A percentile compares a stretch with the other conserved stretches of the same genome.
Conservation (phyloP, 768 basidiomycete genomes). For the Gyrodon lividus region DNA sequence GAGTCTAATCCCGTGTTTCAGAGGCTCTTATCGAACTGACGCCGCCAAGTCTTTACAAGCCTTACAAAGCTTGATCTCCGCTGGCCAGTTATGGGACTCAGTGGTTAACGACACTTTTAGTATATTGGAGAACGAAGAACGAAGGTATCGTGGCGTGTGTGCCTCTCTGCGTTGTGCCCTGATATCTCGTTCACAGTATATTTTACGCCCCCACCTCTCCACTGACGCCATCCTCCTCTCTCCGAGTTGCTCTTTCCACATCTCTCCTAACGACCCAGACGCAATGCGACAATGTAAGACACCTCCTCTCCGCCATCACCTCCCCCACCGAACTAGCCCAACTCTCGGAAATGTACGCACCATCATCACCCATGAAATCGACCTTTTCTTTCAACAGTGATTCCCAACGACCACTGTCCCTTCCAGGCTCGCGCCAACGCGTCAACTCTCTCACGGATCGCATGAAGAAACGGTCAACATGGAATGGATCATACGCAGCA, state of each 20-base stretch:
- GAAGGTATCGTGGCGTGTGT: constrained; percentile 43
- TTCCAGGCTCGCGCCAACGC: constrained; percentile 31
- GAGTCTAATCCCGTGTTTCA: constrained; percentile 26
- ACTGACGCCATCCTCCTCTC: constrained; percentile 26
- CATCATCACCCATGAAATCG: constrained; percentile 54
- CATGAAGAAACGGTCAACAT: constrained; percentile 62
- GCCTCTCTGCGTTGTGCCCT: not conserved
- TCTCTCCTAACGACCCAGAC: constrained; percentile 73
- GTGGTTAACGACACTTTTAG: constrained; percentile 67
- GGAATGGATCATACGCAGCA: constrained; percentile 67
- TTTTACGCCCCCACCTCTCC: constrained; percentile 45
- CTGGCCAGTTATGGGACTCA: constrained; percentile 73
- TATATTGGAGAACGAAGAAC: constrained; percentile 69
- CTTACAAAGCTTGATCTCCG: constrained; percentile 63
- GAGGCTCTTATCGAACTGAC: constrained; percentile 4
- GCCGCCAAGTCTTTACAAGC: constrained; percentile 57
- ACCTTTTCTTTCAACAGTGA: constrained; percentile 24
- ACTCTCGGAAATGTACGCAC: constrained; percentile 86
- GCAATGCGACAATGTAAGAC: constrained; percentile 81
- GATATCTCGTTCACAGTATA: constrained; percentile 22
- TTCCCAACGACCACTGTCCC: constrained; percentile 46
- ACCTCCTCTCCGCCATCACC: constrained; percentile 74
- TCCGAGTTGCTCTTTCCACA: constrained; percentile 71
- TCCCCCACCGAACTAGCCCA: constrained; percentile 70
- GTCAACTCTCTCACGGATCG: constrained; percentile 19